These are phyloP conservation scores for Pestalotiopsis sp. DNA, from an alignment of 2,329 filamentous ascomycete species.

Conservation along the genomic window DNA sequence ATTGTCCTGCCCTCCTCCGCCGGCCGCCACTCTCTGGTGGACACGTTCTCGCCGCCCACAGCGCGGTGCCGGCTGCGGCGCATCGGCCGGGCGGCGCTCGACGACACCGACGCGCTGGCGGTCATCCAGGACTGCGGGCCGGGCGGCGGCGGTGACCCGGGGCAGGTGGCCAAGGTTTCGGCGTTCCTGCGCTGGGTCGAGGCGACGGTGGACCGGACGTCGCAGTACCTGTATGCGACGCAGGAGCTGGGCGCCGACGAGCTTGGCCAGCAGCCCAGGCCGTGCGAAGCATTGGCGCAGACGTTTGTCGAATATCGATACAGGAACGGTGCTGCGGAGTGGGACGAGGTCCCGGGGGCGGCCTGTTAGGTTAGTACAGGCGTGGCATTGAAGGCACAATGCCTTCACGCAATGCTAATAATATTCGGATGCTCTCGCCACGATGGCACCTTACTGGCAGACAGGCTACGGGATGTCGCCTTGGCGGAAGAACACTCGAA, in stretches of 20 bases:
- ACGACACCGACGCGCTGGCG: neutral
- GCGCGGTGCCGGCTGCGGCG: neutral
- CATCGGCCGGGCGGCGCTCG: neutral
- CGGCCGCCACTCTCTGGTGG: neutral
- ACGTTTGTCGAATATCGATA: constrained; percentile 7
- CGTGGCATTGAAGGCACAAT: neutral
- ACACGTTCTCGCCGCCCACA: neutral
- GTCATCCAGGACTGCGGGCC: neutral
- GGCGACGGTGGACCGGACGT: neutral
- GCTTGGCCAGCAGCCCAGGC: neutral
- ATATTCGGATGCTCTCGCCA: neutral
- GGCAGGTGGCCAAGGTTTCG: neutral
- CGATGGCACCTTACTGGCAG: neutral
- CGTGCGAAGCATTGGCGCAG: neutral
- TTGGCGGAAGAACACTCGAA: too few species aligned
- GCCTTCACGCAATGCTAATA: too few species aligned
- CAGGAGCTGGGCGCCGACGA: neutral
- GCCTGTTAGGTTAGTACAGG: neutral
- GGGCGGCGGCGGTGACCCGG: neutral
- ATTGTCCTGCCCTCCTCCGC: constrained; percentile 1
- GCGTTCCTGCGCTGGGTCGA: neutral
- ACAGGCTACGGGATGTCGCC: neutral
- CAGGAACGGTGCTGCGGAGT: neutral
- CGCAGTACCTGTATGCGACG: neutral
- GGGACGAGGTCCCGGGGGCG: neutral